Evolutionary conservation across 371 early-diverging fungal species (phyloP).

Genomic region (Mortierella sp.): DNA sequence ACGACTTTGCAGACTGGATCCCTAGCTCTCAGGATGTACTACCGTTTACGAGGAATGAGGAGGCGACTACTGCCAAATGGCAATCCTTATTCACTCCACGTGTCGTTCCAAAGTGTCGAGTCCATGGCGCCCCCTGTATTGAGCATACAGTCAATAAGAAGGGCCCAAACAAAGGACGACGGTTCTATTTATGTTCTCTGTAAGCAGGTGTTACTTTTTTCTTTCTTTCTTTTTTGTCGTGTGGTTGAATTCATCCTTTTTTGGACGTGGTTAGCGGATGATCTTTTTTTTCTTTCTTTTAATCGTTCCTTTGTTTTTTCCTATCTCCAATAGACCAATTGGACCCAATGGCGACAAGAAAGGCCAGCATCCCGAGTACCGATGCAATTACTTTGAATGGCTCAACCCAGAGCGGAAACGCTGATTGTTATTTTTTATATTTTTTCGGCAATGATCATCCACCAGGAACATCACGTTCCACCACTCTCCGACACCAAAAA

Average conservation of each 20-base stretch:
- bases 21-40: slow-evolving; percentile 30
- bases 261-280: too few relatives aligned
- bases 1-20: slow-evolving; percentile 47
- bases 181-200: slow-evolving; percentile 77
- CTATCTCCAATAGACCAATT: slow-evolving; percentile 51
- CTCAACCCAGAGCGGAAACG: slow-evolving; percentile 36
- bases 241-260: not conserved
- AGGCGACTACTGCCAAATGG: slow-evolving; percentile 64
- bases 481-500: too few relatives aligned
- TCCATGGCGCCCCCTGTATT: slow-evolving; percentile 74
- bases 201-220: slow-evolving; percentile 34
- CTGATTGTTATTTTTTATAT: too few relatives aligned
- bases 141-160: slow-evolving; percentile 74
- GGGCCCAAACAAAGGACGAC: slow-evolving; percentile 77
- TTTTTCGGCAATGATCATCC: too few relatives aligned
- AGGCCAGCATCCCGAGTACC: slow-evolving; percentile 53
- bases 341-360: slow-evolving; percentile 55
- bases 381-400: slow-evolving; percentile 74
- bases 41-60: slow-evolving; percentile 36
- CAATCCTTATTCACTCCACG: slow-evolving; percentile 62
- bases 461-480: too few relatives aligned
- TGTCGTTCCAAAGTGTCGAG: slow-evolving; percentile 65
- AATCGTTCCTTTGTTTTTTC: not conserved
- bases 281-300: not conserved
- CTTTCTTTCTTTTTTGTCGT: not conserved